Evolutionary conservation across 176 grass and related monocot genomes (phyloP).

Genomic region (Calamus simplicifolius): DNA sequence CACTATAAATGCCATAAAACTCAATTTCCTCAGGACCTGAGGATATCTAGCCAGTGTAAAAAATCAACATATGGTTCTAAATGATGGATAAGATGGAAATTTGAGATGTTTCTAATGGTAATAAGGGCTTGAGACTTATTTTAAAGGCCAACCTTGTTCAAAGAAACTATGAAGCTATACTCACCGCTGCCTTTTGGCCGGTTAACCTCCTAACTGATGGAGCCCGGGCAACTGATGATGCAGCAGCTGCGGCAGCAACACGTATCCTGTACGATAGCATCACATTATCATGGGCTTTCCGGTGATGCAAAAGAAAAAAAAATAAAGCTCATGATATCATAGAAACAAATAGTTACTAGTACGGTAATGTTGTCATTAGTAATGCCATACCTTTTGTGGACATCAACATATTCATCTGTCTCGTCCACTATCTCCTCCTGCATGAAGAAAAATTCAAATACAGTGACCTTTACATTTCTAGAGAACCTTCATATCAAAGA

Average conservation of each 20-base stretch:
- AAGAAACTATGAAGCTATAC: constrained; percentile 16
- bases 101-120: no score
- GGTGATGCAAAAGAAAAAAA: constrained; percentile 8
- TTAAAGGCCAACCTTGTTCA: no score
- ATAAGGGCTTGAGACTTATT: no score
- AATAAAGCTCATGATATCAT: background rate
- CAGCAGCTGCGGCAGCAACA: constrained; percentile 83
- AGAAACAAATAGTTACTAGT: background rate
- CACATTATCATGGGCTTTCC: no score
- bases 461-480: no score
- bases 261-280: constrained; percentile 55
- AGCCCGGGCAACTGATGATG: constrained; percentile 94
- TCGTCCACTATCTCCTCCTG: constrained; percentile 99
- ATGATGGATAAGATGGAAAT: no score
- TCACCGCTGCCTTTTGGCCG: constrained; percentile 69
- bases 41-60: no score
- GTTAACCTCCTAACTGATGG: constrained; percentile 83
- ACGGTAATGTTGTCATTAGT: constrained; percentile 5
- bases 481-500: no score
- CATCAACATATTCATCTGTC: constrained; percentile 99
- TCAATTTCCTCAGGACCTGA: no score
- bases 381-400: constrained; percentile 79
- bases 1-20: no score
- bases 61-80: no score
- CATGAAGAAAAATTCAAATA: constrained; percentile 10